Evolutionary conservation across 164 flowering plant species (phyloP).

Genomic region (Stephania japonica): DNA sequence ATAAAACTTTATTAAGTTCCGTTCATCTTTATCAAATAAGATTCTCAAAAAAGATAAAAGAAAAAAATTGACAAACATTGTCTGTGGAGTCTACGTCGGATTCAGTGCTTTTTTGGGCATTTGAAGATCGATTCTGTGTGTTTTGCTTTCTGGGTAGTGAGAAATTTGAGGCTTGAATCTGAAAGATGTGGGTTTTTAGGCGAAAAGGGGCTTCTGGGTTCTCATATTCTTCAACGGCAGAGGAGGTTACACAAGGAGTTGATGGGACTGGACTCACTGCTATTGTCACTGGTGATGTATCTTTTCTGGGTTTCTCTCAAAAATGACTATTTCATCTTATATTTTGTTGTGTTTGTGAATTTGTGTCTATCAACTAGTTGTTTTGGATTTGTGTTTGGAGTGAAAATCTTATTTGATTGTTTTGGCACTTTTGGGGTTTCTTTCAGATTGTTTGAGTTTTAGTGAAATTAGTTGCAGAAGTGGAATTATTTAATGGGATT

Average conservation of each 20-base stretch:
- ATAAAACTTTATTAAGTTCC: too few species aligned
- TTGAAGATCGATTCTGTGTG: too few species aligned
- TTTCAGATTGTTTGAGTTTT: neutral
- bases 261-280: slow-evolving; percentile 78
- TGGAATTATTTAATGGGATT: too few species aligned
- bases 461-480: too few species aligned
- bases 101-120: too few species aligned
- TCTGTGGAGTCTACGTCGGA: too few species aligned
- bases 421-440: neutral
- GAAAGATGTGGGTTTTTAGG: slow-evolving; percentile 46
- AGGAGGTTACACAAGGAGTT: slow-evolving; percentile 67
- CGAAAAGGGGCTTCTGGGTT: slow-evolving; percentile 66
- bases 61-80: too few species aligned
- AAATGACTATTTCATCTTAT: too few species aligned
- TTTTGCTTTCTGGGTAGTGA: too few species aligned
- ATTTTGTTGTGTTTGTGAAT: slow-evolving; percentile 4
- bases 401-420: neutral
- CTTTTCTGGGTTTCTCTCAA: neutral
- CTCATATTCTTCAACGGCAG: slow-evolving; percentile 57
- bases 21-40: too few species aligned
- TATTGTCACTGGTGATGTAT: slow-evolving; percentile 53
- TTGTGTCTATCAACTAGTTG: neutral
- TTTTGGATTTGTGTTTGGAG: neutral
- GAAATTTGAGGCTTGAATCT: neutral
- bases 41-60: too few species aligned